Conservation (phyloP, 2,329 filamentous ascomycete species). For the Penicillium sp. region DNA sequence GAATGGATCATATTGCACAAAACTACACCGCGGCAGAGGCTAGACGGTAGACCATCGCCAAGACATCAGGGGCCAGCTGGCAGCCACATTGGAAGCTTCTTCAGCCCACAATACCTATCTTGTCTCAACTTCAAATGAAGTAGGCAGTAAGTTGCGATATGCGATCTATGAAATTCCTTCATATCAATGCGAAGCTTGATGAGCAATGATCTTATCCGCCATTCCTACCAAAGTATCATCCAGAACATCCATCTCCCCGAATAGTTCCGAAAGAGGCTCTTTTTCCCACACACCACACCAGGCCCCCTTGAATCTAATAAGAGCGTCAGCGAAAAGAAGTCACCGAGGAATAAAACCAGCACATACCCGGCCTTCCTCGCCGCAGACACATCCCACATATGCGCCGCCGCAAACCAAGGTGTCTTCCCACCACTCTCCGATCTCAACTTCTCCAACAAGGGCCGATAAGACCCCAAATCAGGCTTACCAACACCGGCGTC, state of each 20-base stretch:
- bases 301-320: constrained; percentile 25
- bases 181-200: constrained; percentile 11
- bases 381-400: constrained; percentile 33
- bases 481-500: constrained; percentile 28
- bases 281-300: constrained; percentile 26
- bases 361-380: constrained; percentile 26
- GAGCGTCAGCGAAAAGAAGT: not conserved
- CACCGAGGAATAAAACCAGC: not conserved
- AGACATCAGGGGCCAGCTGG: not conserved
- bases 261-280: constrained; percentile 24
- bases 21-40: too few relatives aligned
- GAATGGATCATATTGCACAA: too few relatives aligned
- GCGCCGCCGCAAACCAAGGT: constrained; percentile 32
- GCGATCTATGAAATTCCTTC: too few relatives aligned
- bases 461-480: constrained; percentile 24
- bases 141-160: too few relatives aligned
- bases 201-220: constrained; percentile 30
- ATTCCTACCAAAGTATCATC: constrained; percentile 25
- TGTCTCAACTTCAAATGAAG: too few relatives aligned
- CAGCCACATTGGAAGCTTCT: too few relatives aligned
- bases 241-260: constrained; percentile 32
- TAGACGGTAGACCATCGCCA: too few relatives aligned
- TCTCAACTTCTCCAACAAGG: constrained; percentile 21
- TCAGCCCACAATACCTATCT: too few relatives aligned
- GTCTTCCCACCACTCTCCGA: constrained; percentile 16